phyloP scores from a whole-genome alignment of 2,329 filamentous ascomycete species.

The Atkinsonella texensis region DNA sequence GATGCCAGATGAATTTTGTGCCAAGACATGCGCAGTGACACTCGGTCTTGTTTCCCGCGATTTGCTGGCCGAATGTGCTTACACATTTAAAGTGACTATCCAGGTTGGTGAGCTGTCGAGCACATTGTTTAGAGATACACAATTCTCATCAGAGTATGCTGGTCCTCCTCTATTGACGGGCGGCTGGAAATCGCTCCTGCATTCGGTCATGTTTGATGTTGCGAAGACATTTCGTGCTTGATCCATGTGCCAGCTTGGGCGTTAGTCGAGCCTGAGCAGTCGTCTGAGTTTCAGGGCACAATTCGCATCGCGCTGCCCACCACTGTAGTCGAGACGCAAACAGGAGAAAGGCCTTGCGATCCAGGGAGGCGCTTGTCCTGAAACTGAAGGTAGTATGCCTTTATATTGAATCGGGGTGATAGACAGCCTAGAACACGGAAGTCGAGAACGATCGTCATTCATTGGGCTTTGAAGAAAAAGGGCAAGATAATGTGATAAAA shows the following conservation, averaged over 20 bases:
- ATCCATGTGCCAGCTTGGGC: conserved; percentile 35
- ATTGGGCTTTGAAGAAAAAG: background rate
- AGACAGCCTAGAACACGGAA: no score
- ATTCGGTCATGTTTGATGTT: conserved; percentile 33
- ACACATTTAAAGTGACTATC: conserved; percentile 41
- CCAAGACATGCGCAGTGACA: conserved; percentile 45
- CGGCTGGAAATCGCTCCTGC: no score
- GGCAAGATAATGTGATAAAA: background rate
- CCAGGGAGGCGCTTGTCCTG: conserved; percentile 42
- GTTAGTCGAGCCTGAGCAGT: conserved; percentile 45
- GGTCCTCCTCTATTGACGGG: conserved; percentile 44
- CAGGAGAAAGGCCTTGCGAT: conserved; percentile 40
- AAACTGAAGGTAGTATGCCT: conserved; percentile 19
- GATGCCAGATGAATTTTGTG: conserved; percentile 48
- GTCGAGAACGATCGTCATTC: background rate
- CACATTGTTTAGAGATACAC: conserved; percentile 10
- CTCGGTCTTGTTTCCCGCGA: conserved; percentile 31
- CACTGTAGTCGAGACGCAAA: conserved; percentile 37
- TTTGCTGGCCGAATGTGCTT: conserved; percentile 39
- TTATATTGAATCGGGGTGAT: conserved; percentile 10
- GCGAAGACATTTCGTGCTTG: conserved; percentile 50
- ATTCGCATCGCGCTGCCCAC: conserved; percentile 51
- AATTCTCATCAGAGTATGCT: conserved; percentile 36
- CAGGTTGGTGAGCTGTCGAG: background rate
- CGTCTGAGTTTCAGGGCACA: conserved; percentile 41